These are phyloP conservation scores for Paulownia fortunei DNA, from an alignment of 257 asterid genomes.

Conservation along the genomic window DNA sequence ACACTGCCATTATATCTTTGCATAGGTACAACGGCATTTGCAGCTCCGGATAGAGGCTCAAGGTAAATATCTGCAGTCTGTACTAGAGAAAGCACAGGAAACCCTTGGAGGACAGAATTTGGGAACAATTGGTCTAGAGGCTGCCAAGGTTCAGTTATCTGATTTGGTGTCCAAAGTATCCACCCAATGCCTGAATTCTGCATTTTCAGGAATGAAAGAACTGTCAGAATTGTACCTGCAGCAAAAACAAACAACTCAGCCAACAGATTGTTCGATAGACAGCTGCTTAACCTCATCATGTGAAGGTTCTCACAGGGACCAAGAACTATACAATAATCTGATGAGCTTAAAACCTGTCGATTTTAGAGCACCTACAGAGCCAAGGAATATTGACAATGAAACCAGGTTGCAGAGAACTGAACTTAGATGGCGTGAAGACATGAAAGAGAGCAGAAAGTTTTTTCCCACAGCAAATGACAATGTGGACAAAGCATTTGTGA, in stretches of 20 bases:
- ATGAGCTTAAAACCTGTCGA: conserved; percentile 41
- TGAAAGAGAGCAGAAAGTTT: conserved; percentile 44
- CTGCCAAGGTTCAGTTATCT: conserved; percentile 73
- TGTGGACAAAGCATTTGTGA: conserved; percentile 34
- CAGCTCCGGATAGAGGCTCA: conserved; percentile 89
- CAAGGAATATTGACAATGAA: conserved; percentile 37
- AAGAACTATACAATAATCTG: conserved; percentile 52
- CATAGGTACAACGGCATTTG: conserved; percentile 83
- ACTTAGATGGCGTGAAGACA: conserved; percentile 55
- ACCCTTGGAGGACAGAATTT: conserved; percentile 74
- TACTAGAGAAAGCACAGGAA: conserved; percentile 89
- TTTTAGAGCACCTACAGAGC: conserved; percentile 36
- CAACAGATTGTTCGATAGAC: conserved; percentile 63
- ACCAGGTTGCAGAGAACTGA: conserved; percentile 40
- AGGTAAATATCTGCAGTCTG: conserved; percentile 79
- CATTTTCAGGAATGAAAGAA: conserved; percentile 58
- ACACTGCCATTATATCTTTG: conserved; percentile 3
- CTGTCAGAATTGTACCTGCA: conserved; percentile 49
- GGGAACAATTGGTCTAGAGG: conserved; percentile 68
- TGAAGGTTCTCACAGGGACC: conserved; percentile 61
- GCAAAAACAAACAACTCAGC: conserved; percentile 49
- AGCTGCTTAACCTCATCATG: conserved; percentile 69
- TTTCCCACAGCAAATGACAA: conserved; percentile 41
- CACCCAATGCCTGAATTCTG: conserved; percentile 61
- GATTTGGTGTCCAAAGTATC: conserved; percentile 73